phyloP scores from a whole-genome alignment of 2,329 filamentous ascomycete genomes.

The Ophiocordyceps camponoti-leonardi region DNA sequence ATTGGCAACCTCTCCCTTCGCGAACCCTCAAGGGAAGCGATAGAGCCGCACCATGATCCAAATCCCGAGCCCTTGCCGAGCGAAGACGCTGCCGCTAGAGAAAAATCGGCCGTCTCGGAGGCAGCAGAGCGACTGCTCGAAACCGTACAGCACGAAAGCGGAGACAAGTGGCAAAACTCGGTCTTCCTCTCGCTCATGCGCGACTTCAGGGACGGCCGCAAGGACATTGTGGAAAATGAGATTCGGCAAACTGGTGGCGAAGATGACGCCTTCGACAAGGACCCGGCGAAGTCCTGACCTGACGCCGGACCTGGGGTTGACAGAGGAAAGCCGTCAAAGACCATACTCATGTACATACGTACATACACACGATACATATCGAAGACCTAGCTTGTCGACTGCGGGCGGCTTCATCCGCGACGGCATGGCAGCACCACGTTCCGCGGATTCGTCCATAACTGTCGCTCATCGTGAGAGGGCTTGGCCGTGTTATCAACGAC shows the following conservation, averaged over 20 bases:
- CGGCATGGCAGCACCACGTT: not conserved
- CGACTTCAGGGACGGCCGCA: conserved; percentile 25
- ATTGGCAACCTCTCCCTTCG: conserved; percentile 15
- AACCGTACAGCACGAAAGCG: conserved; percentile 24
- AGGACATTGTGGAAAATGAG: conserved; percentile 24
- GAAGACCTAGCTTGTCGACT: not conserved
- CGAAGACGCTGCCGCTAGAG: conserved; percentile 3
- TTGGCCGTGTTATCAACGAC: too few species aligned
- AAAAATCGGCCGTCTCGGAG: conserved; percentile 21
- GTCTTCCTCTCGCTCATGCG: conserved; percentile 26
- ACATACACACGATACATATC: too few species aligned
- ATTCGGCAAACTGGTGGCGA: conserved; percentile 14
- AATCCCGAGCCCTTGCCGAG: not conserved
- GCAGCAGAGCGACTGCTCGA: conserved; percentile 24
- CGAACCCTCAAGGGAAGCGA: conserved; percentile 1
- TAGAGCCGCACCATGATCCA: not conserved
- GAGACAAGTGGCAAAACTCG: conserved; percentile 29
- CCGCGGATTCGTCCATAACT: not conserved
- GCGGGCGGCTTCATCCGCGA: not conserved
- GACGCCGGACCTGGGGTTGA: not conserved
- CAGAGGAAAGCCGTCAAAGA: too few species aligned
- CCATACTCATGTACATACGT: too few species aligned
- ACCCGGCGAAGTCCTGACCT: conserved; percentile 3
- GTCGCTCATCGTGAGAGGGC: not conserved
- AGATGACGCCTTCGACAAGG: conserved; percentile 2